Conservation (phyloP, 2,329 filamentous ascomycete genomes). For the Kalmusia sp. region DNA sequence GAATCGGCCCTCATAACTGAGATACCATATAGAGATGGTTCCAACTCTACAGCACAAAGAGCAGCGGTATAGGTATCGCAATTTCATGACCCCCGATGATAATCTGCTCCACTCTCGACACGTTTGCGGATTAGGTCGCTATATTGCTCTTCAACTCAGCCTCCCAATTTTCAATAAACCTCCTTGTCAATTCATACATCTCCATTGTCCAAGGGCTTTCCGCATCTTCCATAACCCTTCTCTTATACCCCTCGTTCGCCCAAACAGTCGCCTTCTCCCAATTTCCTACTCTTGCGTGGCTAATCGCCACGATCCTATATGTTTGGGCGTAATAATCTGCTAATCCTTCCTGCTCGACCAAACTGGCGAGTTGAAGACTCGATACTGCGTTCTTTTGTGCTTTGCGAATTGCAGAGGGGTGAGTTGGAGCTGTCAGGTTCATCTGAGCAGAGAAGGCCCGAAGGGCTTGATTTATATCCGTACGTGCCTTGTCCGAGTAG, state of each 20-base stretch:
- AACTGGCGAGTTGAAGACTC: constrained; percentile 31
- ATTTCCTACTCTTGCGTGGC: constrained; percentile 33
- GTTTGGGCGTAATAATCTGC: constrained; percentile 44
- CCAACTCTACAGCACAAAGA: too few relatives aligned
- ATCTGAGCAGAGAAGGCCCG: constrained; percentile 33
- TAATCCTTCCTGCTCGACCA: constrained; percentile 42
- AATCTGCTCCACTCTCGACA: too few relatives aligned
- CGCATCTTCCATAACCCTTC: constrained; percentile 40
- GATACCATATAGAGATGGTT: too few relatives aligned
- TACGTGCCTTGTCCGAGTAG: constrained; percentile 34
- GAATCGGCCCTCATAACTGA: too few relatives aligned
- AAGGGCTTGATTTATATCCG: constrained; percentile 35
- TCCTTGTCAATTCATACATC: constrained; percentile 37
- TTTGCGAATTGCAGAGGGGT: constrained; percentile 25
- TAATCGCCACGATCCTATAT: constrained; percentile 40
- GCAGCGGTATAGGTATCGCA: too few relatives aligned
- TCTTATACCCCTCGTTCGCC: constrained; percentile 41
- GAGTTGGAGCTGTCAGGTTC: constrained; percentile 25
- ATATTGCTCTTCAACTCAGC: neutral
- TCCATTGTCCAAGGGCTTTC: constrained; percentile 34
- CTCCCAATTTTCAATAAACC: constrained; percentile 39
- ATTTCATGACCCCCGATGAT: too few relatives aligned
- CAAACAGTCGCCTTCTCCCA: constrained; percentile 41
- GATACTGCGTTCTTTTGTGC: constrained; percentile 32
- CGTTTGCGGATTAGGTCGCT: neutral